Evolutionary conservation across 768 basidiomycete genomes (phyloP), one percentile per base, ranked within the genome.

Genomic region (Suillus clintonianus): DNA sequence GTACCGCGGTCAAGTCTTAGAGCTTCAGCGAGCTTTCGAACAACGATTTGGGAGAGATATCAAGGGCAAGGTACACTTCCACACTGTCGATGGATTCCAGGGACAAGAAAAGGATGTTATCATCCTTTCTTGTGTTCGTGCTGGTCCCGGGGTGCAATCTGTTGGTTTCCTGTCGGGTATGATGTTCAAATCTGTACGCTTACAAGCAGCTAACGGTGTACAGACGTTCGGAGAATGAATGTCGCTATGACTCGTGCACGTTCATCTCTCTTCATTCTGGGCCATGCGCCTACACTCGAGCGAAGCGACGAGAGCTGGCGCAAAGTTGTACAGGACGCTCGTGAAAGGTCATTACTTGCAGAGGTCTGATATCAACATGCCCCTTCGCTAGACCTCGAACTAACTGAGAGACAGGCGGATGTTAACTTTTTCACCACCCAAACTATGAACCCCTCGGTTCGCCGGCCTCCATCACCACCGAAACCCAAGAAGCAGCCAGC

Each of bases 81-180:
- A 97, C 73, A 99, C 97, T 0, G 97, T 99, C 43, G 97, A 99
- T 76, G 97, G 97, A 11, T 99, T 99, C 72, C 97, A 99, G 60
- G 97, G 97, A 55, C 97, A 99, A 79, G 97, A 99, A 76, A 99
- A 99, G 74, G 94, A 97, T 69, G 86, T 99, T 60, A 97, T 99
- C 77, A 98, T 99, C 67, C 82, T 99, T 22, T 99, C 97, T 4
- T 97, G 95, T 73, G 97, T 99, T 22, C 88, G 97, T 66, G 92
- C 95, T 11, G 95, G 97, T 6, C 89, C 92, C 19, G 89, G 91
- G n/a, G 75, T 94, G 22, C 83, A 85, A 62, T 86, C 81, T 0
- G 86, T 99, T 61, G 97, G 97, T 63, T 99, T 99, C 81, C 83
- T 99, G 69, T 84, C 88, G 67, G 95, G 92, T 89, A 68, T 48